Evolutionary conservation across 2,329 filamentous ascomycete species (phyloP), one percentile per base, ranked within the genome.

Genomic region (Mycosphaerella arachidis): DNA sequence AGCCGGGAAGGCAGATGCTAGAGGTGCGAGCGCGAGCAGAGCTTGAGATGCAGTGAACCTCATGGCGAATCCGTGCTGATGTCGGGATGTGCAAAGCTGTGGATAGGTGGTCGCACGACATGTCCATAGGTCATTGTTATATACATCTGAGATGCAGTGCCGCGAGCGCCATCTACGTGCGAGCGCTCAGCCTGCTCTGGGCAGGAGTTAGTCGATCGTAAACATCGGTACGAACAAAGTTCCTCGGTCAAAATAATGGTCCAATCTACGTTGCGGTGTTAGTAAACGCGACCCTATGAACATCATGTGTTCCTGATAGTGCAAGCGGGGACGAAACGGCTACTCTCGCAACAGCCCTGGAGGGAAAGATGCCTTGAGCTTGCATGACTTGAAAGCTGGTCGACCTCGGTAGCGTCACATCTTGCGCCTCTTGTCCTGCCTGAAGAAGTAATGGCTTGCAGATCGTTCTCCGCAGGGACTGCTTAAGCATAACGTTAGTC

Each of bases 1-100:
- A 13, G 60, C 57, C 50, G 57, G 60, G 48, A 63, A 63, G 55
- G 60, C 60, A 13, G 60, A 57, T 27, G 55, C 57, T 54, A 63
- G 48, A 7, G 59, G 59, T 8, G 56, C 59, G 37, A 46, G 40
- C 13, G 40, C 43, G 8, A 56, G 43, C 9, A 61, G 37, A 4
- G 55, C 52, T 45, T 53, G 50, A 18, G 48, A 12, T 33, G 59
- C 4, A 1, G 56, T 55, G 31, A 58, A 56, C 56, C 58, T 61
- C 56, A 61, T 61, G 3, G 16, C 56, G 53, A n/a, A 24, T 24
- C 24, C 1, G 24, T 24, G 24, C 24, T 24, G 24, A 24, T 24
- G 24, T 24, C 24, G 10, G 35, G 1, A 13, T 37, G 35, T 4
- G 35, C 16, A 10, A 37, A 8, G 16, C 4, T 12, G 6, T 37